These are phyloP conservation scores for Croton laevigatus DNA, from an alignment of 441 rosid genomes.

Conservation along the genomic window DNA sequence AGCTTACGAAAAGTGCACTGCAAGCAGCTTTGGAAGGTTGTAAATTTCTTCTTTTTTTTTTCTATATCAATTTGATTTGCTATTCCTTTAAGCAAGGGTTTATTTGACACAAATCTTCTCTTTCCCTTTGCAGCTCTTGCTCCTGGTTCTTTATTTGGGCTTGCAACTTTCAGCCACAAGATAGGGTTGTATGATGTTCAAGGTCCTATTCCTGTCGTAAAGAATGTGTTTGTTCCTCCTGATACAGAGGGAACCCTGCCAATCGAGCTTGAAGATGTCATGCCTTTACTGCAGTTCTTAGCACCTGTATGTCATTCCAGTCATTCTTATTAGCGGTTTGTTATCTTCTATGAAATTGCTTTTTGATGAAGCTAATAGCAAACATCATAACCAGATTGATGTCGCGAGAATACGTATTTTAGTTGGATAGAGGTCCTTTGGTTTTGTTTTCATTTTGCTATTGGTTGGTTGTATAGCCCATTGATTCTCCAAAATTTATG, in stretches of 20 bases:
- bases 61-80: conserved; percentile 7
- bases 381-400: background rate
- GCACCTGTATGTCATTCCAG: conserved; percentile 62
- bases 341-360: background rate
- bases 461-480: conserved; percentile 9
- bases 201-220: conserved; percentile 86
- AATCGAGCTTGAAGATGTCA: conserved; percentile 85
- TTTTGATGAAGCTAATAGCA: conserved; percentile 5
- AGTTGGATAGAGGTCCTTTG: background rate
- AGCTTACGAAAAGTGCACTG: conserved; percentile 87
- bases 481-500: background rate
- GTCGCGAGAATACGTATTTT: background rate
- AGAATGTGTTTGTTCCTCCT: conserved; percentile 79
- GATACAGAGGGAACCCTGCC: conserved; percentile 65
- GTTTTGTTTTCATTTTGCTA: conserved; percentile 6
- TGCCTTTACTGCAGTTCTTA: conserved; percentile 86
- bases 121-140: conserved; percentile 59
- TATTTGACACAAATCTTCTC: conserved; percentile 2
- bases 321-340: conserved; percentile 10
- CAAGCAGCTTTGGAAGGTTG: conserved; percentile 92
- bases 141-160: conserved; percentile 87
- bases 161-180: conserved; percentile 91
- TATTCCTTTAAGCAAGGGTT: conserved; percentile 7
- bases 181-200: conserved; percentile 93
- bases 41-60: conserved; percentile 1